Evolutionary conservation across 2,329 filamentous ascomycete species (phyloP).

Genomic region (Phialophora chinensis): DNA sequence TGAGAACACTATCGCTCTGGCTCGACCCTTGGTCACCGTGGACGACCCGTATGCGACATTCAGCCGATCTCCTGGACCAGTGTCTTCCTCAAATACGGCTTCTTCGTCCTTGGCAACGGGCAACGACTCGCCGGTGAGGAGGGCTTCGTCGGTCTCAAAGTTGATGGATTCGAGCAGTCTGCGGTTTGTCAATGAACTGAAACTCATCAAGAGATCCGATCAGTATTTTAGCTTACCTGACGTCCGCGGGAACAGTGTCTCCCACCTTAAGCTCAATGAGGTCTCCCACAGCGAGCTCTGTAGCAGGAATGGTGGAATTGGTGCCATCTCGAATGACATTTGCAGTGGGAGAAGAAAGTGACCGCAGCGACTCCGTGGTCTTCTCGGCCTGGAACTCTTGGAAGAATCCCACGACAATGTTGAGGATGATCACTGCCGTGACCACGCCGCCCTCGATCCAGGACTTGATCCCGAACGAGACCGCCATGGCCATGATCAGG

Average conservation of each 20-base stretch:
- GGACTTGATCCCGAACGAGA: conserved; percentile 63
- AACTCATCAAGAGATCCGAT: neutral
- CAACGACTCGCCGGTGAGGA: conserved; percentile 67
- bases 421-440: conserved; percentile 62
- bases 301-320: conserved; percentile 57
- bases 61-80: conserved; percentile 65
- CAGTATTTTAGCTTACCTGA: conserved; percentile 38
- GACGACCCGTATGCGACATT: conserved; percentile 68
- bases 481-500: conserved; percentile 63
- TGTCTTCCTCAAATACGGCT: conserved; percentile 57
- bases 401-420: conserved; percentile 63
- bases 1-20: conserved; percentile 64
- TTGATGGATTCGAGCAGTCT: conserved; percentile 60
- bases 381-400: conserved; percentile 61
- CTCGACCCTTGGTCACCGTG: conserved; percentile 67
- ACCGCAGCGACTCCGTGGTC: conserved; percentile 59
- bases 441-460: conserved; percentile 68
- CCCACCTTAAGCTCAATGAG: conserved; percentile 59
- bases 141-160: conserved; percentile 65
- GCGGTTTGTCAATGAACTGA: neutral
- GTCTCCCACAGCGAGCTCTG: conserved; percentile 64
- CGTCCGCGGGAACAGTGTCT: conserved; percentile 56
- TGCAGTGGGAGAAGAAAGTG: conserved; percentile 57
- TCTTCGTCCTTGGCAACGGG: conserved; percentile 61
- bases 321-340: conserved; percentile 58